Evolutionary conservation across 805 yeast species (phyloP), one percentile per base, ranked within the genome.

Genomic region (Lipomyces spencermartinsiae): DNA sequence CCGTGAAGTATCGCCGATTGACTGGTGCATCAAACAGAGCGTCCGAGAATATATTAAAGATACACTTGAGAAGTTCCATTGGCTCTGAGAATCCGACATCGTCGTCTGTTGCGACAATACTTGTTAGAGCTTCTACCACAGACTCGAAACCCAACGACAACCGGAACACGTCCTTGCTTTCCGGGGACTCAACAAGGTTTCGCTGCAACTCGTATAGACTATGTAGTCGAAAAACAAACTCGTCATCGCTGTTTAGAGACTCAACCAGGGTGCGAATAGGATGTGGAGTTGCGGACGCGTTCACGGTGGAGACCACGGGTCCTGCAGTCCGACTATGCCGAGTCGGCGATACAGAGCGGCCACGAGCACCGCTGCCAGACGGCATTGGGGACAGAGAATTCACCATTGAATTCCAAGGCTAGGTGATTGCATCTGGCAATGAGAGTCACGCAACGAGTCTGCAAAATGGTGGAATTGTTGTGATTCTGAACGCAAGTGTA

Each of bases 391-490:
- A 64, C 33, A 64, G 51, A 14, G 71, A 63, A 54, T 35, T 62
- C 61, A 65, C 75, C 75, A 84, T 71, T 55, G 58, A 31, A 25
- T 25, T 53, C 56, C 33, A 14, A 10, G 35, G n/a, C 34, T 53
- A 25, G 14, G 56, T 53, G 29, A 53, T 53, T 53, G 56, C 56
- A 53, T 53, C 33, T n/a, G 56, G 49, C 49, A n/a, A 22, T 43
- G 49, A 43, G 19, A 43, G 49, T 16, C n/a, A n/a, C 49, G 49
- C 22, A 19, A 1, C 8, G 49, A 43, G 22, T 43, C 22, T 43
- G 49, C 25, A 43, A 43, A n/a, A 16, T 5, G 49, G 49, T 14
- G 2, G 49, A 43, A 43, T 43, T 43, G 25, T 43, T 9, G 49
- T 43, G 43, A 37, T 43, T n/a, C 22, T 9, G 49, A 8, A 16